Evolutionary conservation across 2,329 filamentous ascomycete genomes (phyloP), one percentile per base, ranked within the genome.

Genomic region (Xylaria polymorpha): DNA sequence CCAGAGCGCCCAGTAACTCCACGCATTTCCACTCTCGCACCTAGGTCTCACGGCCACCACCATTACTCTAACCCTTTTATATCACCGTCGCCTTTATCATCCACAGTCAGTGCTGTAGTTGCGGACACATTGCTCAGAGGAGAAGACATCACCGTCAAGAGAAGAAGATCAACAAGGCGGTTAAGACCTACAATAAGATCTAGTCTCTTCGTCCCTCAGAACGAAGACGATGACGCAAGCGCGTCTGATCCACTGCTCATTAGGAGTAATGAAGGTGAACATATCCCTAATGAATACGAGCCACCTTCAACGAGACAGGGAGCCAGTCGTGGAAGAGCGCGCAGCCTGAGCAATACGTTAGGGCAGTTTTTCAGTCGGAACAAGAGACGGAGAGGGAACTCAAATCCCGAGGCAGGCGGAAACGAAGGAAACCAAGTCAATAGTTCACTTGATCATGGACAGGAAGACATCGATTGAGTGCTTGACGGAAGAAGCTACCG

Each of bases 31-130:
- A 73, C 70, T 70, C 78, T 75, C 70, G 77, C 73, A 71, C 79
- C 73, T 69, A 76, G 79, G 14, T 78, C 77, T 14, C 79, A 81
- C 50, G 79, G 78, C 55, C 80, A 81, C 32, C 80, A 83, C 57
- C 80, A 82, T 58, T 82, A 79, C 69, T 79, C 83, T 35, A 84
- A 83, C 39, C 82, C 84, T 1, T 83, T 89, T 44, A 87, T 88
- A 69, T 89, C 87, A 2, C 87, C 87, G 12, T 89, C 87, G 0
- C 87, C 87, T 0, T 81, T 89, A 41, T 88, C 87, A 1, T 88
- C 87, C 0, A 88, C 87, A 1, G 85, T 90, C 44, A 87, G 83
- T 20, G 85, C 86, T 0, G 86, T 87, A 0, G 85, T 90, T 51
- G 85, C 86, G 50, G 87, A 89, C 71, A 85, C 83, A 12, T 81